Percentiles rank a stretch among this genome's conserved stretches.
Conservation (phyloP, 495 filamentous ascomycete species). For the Penicillium paradoxum region DNA sequence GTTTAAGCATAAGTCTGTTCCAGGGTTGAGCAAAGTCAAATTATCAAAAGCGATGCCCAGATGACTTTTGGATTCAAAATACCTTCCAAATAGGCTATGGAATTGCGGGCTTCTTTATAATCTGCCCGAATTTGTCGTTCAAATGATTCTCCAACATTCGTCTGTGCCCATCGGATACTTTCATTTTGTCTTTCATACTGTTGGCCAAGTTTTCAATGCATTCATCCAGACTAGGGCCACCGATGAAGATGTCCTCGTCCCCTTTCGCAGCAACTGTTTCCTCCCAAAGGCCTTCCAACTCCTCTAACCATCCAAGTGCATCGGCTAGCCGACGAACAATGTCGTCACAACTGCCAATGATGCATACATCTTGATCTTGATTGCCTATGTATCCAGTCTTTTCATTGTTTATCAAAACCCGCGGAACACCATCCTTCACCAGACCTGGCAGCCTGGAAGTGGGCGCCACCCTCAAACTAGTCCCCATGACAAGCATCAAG, state of each 20-base stretch:
- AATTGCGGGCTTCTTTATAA: neutral
- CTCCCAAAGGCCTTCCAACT: constrained; percentile 63
- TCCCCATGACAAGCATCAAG: constrained; percentile 80
- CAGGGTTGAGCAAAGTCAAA: neutral
- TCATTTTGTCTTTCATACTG: constrained; percentile 19
- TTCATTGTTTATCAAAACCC: constrained; percentile 78
- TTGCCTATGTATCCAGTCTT: constrained; percentile 66
- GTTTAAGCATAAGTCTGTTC: neutral
- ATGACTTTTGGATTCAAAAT: too few species aligned
- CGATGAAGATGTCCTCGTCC: constrained; percentile 11
- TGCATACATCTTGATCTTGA: constrained; percentile 58
- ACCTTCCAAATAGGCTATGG: too few species aligned
- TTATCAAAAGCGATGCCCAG: neutral
- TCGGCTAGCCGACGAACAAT: constrained; percentile 71
- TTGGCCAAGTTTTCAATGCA: constrained; percentile 42
- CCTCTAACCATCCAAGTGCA: constrained; percentile 72
- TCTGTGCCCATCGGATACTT: constrained; percentile 26
- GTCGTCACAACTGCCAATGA: constrained; percentile 67
- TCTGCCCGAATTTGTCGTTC: constrained; percentile 9
- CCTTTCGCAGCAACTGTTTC: constrained; percentile 32
- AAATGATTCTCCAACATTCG: constrained; percentile 28
- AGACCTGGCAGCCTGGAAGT: constrained; percentile 65
- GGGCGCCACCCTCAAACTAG: constrained; percentile 76
- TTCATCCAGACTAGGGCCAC: constrained; percentile 23
- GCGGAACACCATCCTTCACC: constrained; percentile 52